These are phyloP conservation scores for Aspergillus sp. DNA, from an alignment of 2,329 filamentous ascomycete genomes.

Conservation along the genomic window DNA sequence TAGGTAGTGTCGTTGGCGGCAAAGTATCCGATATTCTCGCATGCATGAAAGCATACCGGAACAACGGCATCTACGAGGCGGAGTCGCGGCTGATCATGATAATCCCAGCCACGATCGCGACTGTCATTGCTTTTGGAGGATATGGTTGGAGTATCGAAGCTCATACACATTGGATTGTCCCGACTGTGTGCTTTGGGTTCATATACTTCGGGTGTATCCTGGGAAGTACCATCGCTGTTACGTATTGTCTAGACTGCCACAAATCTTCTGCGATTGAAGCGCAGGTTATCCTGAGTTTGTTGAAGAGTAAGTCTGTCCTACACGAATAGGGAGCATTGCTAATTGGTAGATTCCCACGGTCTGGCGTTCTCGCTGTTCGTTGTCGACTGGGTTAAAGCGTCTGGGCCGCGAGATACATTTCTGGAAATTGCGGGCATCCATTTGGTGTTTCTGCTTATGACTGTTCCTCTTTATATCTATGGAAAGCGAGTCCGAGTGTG, in stretches of 20 bases:
- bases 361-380: constrained; percentile 8
- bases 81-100: constrained; percentile 2
- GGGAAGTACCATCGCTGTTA: neutral
- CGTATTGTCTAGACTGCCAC: constrained; percentile 5
- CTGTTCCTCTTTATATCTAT: neutral
- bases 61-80: constrained; percentile 6
- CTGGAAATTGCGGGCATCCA: neutral
- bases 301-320: constrained; percentile 7
- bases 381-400: constrained; percentile 4
- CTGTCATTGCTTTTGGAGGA: neutral
- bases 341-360: constrained; percentile 3
- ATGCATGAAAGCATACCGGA: neutral
- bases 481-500: neutral
- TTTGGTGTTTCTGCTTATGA: neutral
- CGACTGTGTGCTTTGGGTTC: neutral
- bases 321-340: neutral
- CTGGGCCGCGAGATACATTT: neutral
- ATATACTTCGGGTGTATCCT: constrained; percentile 7
- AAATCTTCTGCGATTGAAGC: constrained; percentile 2
- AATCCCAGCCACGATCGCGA: neutral
- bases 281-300: neutral
- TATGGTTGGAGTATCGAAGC: constrained; percentile 4
- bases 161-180: neutral
- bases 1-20: constrained; percentile 4
- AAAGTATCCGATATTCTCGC: constrained; percentile 7